Percentiles rank a stretch among this genome's conserved stretches.
phyloP scores from a whole-genome alignment of 2,329 filamentous ascomycete species.

The Blastomyces parvus region DNA sequence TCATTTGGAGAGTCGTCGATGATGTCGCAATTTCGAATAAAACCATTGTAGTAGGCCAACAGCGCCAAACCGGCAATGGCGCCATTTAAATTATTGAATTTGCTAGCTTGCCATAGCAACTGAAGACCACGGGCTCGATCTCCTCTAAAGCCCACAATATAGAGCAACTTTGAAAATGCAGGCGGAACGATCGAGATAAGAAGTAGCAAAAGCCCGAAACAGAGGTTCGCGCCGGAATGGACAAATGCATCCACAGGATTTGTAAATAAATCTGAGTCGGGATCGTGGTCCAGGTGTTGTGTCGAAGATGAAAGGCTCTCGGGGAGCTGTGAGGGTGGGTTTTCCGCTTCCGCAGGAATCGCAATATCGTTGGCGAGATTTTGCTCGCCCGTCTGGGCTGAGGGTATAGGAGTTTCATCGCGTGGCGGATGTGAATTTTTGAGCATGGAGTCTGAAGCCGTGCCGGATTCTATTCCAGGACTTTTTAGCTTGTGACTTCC shows the following conservation, averaged over 20 bases:
- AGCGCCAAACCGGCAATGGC: slow-evolving; percentile 75
- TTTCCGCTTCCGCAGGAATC: background rate
- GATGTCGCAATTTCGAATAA: slow-evolving; percentile 82
- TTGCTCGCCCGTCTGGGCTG: background rate
- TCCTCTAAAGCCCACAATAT: slow-evolving; percentile 82
- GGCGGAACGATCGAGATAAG: slow-evolving; percentile 91
- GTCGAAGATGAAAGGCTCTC: background rate
- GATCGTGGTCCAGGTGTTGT: slow-evolving; percentile 29
- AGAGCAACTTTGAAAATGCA: slow-evolving; percentile 74
- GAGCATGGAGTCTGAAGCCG: background rate
- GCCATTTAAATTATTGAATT: slow-evolving; percentile 83
- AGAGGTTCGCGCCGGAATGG: slow-evolving; percentile 79
- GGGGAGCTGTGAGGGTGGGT: background rate
- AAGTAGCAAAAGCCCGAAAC: slow-evolving; percentile 75
- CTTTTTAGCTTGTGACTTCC: background rate
- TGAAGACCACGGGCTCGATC: slow-evolving; percentile 72
- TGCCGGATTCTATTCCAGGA: background rate
- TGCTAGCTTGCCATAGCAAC: slow-evolving; percentile 84
- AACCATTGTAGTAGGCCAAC: slow-evolving; percentile 77
- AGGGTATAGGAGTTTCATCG: background rate
- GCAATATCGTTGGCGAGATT: background rate
- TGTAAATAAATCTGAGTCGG: slow-evolving; percentile 56
- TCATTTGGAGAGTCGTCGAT: slow-evolving; percentile 46
- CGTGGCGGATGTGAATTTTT: background rate
- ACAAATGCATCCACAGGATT: slow-evolving; percentile 79